Evolutionary conservation across 1,284 basidiomycete genomes (phyloP).

Genomic region (Cutaneotrichosporon sp.): DNA sequence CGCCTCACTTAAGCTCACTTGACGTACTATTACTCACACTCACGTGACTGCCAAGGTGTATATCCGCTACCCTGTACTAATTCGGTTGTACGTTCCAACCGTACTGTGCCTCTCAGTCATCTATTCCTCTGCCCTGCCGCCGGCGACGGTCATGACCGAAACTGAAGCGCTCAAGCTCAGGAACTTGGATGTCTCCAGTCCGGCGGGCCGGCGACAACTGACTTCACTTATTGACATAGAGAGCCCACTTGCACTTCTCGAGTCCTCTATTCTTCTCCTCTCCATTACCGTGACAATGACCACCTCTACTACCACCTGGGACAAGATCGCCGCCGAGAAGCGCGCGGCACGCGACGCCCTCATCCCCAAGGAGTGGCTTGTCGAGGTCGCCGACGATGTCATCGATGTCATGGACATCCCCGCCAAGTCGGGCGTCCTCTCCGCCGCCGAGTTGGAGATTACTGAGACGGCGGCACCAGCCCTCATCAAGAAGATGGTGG

Average conservation of each 20-base stretch:
- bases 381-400: constrained; percentile 49
- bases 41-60: not conserved
- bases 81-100: not conserved
- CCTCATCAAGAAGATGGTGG: constrained; percentile 34
- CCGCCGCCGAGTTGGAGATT: constrained; percentile 64
- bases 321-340: constrained; percentile 59
- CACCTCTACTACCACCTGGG: constrained; percentile 53
- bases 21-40: too few species aligned
- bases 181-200: too few species aligned
- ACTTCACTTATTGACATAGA: too few species aligned
- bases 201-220: too few species aligned
- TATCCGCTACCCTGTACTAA: not conserved
- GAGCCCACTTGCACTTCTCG: not conserved
- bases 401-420: constrained; percentile 62
- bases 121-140: not conserved
- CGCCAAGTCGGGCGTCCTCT: constrained; percentile 62
- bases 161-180: not conserved
- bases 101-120: not conserved
- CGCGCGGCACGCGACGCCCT: constrained; percentile 58
- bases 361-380: constrained; percentile 64
- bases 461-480: constrained; percentile 56
- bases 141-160: not conserved
- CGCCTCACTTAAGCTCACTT: too few species aligned
- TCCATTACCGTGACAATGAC: constrained; percentile 17
- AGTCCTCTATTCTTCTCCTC: not conserved